These are phyloP conservation scores for Rhododendron mucronatum DNA, from an alignment of 148 eudicot genomes.

Conservation along the genomic window DNA sequence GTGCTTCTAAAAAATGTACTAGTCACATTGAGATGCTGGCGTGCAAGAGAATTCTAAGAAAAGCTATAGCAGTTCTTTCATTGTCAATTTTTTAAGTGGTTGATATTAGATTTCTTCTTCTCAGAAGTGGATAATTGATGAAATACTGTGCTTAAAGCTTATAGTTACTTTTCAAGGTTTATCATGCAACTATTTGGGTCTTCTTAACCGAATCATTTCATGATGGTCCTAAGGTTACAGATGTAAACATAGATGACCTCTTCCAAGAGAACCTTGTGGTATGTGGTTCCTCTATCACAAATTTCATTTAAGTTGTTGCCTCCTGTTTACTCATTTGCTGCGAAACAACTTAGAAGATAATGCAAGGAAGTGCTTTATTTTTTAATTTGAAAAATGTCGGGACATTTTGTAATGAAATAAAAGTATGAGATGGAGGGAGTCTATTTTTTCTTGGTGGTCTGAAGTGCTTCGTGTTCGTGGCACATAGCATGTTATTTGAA, in stretches of 20 bases:
- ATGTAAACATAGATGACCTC: constrained; percentile 29
- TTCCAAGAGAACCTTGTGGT: constrained; percentile 43
- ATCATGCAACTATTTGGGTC: neutral
- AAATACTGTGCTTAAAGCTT: neutral
- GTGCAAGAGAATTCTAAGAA: neutral
- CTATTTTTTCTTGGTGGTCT: neutral
- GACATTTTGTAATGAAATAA: neutral
- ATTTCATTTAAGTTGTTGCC: neutral
- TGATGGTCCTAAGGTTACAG: constrained; percentile 21
- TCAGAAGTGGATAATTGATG: neutral
- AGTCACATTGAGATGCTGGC: neutral
- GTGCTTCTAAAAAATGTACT: neutral
- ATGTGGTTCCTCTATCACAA: constrained; percentile 8
- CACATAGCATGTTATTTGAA: neutral
- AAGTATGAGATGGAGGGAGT: neutral
- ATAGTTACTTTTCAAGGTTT: neutral
- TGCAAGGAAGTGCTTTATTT: neutral
- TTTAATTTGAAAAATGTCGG: neutral
- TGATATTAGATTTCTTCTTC: neutral
- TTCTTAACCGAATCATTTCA: constrained; percentile 33
- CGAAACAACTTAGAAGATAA: neutral
- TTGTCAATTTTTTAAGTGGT: neutral
- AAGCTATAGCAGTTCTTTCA: neutral
- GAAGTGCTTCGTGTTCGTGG: neutral
- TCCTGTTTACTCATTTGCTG: neutral